Evolutionary conservation across 768 basidiomycete species (phyloP), one percentile per base, ranked within the genome.

Genomic region (Hygrocybe punicea): DNA sequence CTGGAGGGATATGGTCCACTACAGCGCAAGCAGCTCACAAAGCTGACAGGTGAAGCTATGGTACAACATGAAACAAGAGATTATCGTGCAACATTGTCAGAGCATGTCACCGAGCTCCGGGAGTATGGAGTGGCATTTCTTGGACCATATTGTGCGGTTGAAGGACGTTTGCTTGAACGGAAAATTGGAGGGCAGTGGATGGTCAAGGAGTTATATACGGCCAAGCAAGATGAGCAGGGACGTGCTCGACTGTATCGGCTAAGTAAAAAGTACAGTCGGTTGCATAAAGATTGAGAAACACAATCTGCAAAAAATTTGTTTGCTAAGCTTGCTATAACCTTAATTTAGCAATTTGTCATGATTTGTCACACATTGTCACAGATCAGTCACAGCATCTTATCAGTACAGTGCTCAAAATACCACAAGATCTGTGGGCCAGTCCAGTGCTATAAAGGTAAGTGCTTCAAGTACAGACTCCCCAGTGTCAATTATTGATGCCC

Each of bases 141-240:
- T n/a, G 50, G 50, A 36, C 50, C 50, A 9, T 51, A 34, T 36
- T 51, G 50, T 37, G 50, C 25, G 4, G 35, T 51, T 37, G 29
- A 36, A 51, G 25, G 14, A 34, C 50, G 24, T 17, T n/a, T 37
- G n/a, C n/a, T 51, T n/a, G 29, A 17, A 37, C n/a, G 50, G 50
- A 23, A 13, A 11, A 16, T 11, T 16, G 50, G 21, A 16, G 21
- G 16, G 50, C 17, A 36, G 35, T 33, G 23, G 25, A 23, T 23
- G 33, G 50, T n/a, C 17, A 36, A n/a, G n/a, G 35, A 36, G 11
- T 11, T 11, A 36, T 51, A 51, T 23, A 33, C 50, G 13, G 25
- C 35, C 34, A 25, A 29, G 9, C 14, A 33, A 16, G 50, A 51
- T 36, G 50, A 36, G 34, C 14, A 51, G 21, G 14, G 24, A 25